Evolutionary conservation across 768 basidiomycete genomes (phyloP), one percentile per base, ranked within the genome.

Genomic region (Hydnum rufescens): DNA sequence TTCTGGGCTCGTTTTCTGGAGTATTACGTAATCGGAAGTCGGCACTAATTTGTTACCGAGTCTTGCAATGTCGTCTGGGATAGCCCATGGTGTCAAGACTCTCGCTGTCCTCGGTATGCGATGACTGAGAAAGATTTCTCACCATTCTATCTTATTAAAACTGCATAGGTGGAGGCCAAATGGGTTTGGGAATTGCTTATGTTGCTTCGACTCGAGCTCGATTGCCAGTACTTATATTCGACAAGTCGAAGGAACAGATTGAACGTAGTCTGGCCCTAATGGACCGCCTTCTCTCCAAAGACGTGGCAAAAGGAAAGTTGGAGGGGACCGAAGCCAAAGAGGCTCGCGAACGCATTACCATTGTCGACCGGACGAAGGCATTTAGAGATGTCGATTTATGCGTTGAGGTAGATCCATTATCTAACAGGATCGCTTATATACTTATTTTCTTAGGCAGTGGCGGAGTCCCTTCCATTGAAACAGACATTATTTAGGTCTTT

Each of bases 151-250:
- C 36, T 8, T 51, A 51, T 34, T 51, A 22, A 19, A n/a, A n/a
- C n/a, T n/a, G n/a, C n/a, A n/a, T n/a, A 57, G 83, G 84, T 43
- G 79, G 82, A 19, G 85, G 84, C 48, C 68, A 70, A 57, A 71
- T 70, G 69, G 92, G 92, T 57, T 77, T 84, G 0, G 93, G 92
- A 1, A 96, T 97, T 46, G 86, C 89, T 56, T 74, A 82, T 51
- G 88, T 93, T 39, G 72, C 88, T 19, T 82, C 86, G 34, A 70
- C 90, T 23, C 78, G 82, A 31, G 93, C 92, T 39, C 79, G 78
- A 60, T 79, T 92, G 3, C 78, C 85, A 2, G 86, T 95, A 3
- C 70, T 85, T 32, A 64, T 97, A n/a, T 74, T 86, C 58, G 92
- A 97, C 70, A 70, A 74, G 32, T 87, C 84, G 3, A 59, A 72